These are phyloP conservation scores for Knufia fluminis DNA, from an alignment of 2,329 filamentous ascomycete genomes.

Conservation along the genomic window DNA sequence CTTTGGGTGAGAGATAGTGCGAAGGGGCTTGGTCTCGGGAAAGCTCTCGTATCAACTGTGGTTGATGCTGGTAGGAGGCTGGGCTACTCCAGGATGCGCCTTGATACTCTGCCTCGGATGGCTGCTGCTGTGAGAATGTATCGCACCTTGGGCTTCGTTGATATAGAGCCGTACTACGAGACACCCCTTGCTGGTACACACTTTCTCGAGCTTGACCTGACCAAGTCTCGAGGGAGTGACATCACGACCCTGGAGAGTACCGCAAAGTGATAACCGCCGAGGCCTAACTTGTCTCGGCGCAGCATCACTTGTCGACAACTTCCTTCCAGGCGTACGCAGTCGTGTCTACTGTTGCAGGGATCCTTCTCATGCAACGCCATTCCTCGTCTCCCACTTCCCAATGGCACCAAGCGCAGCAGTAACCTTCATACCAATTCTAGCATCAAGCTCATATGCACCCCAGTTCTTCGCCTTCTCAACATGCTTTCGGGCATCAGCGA, in stretches of 20 bases:
- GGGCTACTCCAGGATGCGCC: conserved; percentile 44
- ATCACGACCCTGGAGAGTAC: background rate
- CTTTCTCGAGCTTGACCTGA: conserved; percentile 37
- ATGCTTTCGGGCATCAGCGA: conserved; percentile 47
- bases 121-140: conserved; percentile 43
- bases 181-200: conserved; percentile 45
- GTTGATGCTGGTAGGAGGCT: conserved; percentile 37
- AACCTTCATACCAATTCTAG: conserved; percentile 43
- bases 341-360: background rate
- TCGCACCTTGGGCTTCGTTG: conserved; percentile 41
- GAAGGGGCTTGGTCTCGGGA: conserved; percentile 43
- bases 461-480: conserved; percentile 49
- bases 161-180: conserved; percentile 46
- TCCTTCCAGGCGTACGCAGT: background rate
- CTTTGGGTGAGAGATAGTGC: conserved; percentile 43
- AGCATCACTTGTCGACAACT: background rate
- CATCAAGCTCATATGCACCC: conserved; percentile 55
- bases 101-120: conserved; percentile 51
- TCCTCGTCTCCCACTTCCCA: conserved; percentile 32
- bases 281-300: too few species aligned
- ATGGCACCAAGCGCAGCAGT: conserved; percentile 38
- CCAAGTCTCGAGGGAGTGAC: background rate
- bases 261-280: background rate
- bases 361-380: conserved; percentile 5
- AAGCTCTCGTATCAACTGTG: conserved; percentile 37